These are phyloP conservation scores for Crithidia fasciculata DNA, from an alignment of 208 protist species.

Conservation along the genomic window DNA sequence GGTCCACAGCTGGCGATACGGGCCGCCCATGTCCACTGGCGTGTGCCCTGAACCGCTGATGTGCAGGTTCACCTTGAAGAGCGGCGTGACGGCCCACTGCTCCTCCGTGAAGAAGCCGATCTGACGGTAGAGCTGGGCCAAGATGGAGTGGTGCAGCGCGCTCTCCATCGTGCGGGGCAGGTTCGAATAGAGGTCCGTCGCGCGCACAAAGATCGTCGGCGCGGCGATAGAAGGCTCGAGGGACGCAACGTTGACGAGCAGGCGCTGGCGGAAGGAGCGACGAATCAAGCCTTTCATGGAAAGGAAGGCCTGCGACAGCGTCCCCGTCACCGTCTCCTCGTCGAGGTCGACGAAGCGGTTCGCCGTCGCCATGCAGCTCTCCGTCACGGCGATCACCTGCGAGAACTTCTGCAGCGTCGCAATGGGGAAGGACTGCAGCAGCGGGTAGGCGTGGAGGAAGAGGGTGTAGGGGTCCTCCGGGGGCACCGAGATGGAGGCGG, in stretches of 20 bases:
- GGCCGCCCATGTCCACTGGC: constrained; percentile 88
- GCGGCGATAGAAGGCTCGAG: constrained; percentile 52
- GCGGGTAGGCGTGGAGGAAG: constrained; percentile 61
- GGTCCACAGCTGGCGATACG: constrained; percentile 91
- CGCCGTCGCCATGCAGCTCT: constrained; percentile 90
- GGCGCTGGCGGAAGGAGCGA: constrained; percentile 69
- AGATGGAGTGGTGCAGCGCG: constrained; percentile 78
- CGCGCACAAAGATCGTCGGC: constrained; percentile 68
- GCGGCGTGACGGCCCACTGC: constrained; percentile 66
- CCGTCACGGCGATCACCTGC: constrained; percentile 79
- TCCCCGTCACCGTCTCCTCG: constrained; percentile 64
- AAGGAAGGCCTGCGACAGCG: constrained; percentile 78
- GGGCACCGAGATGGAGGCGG: constrained; percentile 21
- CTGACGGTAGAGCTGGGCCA: constrained; percentile 89
- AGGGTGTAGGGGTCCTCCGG: constrained; percentile 36
- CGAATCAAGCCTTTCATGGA: constrained; percentile 85
- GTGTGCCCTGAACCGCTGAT: constrained; percentile 77
- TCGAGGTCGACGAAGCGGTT: constrained; percentile 89
- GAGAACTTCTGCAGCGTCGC: constrained; percentile 46
- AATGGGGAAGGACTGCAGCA: constrained; percentile 41
- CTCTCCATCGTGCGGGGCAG: constrained; percentile 77
- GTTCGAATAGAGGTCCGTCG: constrained; percentile 77
- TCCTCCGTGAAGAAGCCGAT: constrained; percentile 74
- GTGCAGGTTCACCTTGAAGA: constrained; percentile 89
- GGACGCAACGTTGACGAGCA: constrained; percentile 77